Percentiles rank a stretch among this genome's conserved stretches.
These are phyloP conservation scores for Mycena chlorophos DNA, from an alignment of 768 basidiomycete genomes.

Conservation along the genomic window DNA sequence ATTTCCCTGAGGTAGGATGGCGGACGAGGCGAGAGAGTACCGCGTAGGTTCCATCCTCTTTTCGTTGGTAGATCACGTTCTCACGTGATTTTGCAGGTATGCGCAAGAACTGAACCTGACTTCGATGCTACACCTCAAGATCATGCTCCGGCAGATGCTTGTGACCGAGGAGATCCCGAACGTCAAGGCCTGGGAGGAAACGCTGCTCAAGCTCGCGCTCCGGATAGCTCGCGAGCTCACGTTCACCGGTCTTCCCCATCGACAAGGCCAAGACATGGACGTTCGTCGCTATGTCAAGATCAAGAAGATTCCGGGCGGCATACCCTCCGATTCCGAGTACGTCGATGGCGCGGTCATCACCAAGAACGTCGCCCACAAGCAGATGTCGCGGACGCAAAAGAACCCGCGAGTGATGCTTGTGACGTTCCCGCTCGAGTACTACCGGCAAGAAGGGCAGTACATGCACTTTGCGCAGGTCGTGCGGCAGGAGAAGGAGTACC, in stretches of 20 bases:
- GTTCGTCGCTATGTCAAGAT: conserved; percentile 95
- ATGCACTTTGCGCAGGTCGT: conserved; percentile 90
- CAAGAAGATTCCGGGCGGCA: conserved; percentile 96
- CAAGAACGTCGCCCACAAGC: conserved; percentile 96
- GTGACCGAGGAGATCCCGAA: conserved; percentile 81
- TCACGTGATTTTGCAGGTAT: conserved; percentile 48
- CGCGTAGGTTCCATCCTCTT: conserved; percentile 60
- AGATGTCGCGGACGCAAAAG: conserved; percentile 78
- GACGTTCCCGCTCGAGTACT: conserved; percentile 92
- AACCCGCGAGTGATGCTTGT: conserved; percentile 96
- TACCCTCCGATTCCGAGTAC: conserved; percentile 91
- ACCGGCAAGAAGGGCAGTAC: conserved; percentile 89
- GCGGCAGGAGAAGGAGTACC: conserved; percentile 90
- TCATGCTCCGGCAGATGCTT: conserved; percentile 91
- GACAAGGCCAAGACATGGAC: conserved; percentile 92
- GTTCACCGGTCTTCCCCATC: conserved; percentile 66
- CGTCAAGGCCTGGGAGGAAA: conserved; percentile 84
- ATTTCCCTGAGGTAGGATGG: conserved; percentile 63
- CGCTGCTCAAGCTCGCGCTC: conserved; percentile 76
- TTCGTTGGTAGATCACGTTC: conserved; percentile 10
- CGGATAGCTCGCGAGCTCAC: conserved; percentile 84
- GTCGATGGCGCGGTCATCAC: conserved; percentile 96
- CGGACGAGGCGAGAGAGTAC: conserved; percentile 86
- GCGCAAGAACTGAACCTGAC: conserved; percentile 80
- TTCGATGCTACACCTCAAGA: conserved; percentile 86